Conservation (phyloP, 306 rosid species). For the Cucurbita maxima region DNA sequence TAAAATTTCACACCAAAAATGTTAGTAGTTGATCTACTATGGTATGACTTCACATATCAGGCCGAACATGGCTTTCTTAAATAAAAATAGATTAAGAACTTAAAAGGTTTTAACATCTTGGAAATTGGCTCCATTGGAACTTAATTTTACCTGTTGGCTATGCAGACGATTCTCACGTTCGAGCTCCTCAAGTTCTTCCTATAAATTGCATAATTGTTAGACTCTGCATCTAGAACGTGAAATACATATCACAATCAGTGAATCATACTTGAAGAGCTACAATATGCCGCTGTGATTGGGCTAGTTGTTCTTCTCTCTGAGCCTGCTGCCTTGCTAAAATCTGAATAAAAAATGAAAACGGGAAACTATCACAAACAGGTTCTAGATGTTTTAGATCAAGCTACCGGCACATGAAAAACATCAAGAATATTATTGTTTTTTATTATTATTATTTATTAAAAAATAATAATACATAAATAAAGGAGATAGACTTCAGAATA, state of each 20-base stretch:
- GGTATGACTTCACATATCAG: neutral
- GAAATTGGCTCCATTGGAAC: neutral
- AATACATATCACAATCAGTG: conserved; percentile 3
- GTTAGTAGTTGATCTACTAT: neutral
- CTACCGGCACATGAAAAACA: too few species aligned
- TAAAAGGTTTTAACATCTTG: neutral
- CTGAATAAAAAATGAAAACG: conserved; percentile 33
- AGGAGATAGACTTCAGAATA: too few species aligned
- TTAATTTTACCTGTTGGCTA: conserved; percentile 66
- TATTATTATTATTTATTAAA: too few species aligned
- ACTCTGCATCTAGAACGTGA: neutral
- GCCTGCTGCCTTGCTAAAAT: conserved; percentile 98
- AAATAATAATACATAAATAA: too few species aligned
- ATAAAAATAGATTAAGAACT: neutral
- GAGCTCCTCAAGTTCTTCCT: conserved; percentile 98
- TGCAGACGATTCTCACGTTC: conserved; percentile 93
- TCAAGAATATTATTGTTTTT: too few species aligned
- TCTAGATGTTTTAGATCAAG: neutral
- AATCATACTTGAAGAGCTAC: conserved; percentile 88
- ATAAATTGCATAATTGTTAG: neutral
- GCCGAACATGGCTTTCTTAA: neutral
- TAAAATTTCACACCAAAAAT: neutral
- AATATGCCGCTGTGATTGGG: conserved; percentile 90
- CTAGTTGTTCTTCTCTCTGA: conserved; percentile 90
- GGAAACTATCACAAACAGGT: conserved; percentile 8